Conservation (phyloP, 169 alveolate genomes). For the Condylostoma magnum region DNA sequence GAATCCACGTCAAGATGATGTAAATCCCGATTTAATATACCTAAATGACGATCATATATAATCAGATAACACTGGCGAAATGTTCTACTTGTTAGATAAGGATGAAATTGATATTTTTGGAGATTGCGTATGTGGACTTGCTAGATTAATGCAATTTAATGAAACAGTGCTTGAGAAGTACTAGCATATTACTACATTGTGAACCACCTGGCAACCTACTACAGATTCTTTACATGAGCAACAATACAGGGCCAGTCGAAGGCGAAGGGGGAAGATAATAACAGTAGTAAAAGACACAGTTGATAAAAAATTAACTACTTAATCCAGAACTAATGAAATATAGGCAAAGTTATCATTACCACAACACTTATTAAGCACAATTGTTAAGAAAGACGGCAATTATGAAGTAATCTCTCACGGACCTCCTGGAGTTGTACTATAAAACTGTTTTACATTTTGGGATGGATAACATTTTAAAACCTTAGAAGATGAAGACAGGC, state of each 20-base stretch:
- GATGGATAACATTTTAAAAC: not conserved
- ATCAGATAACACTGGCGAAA: slow-evolving; percentile 2
- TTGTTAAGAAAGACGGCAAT: slow-evolving; percentile 17
- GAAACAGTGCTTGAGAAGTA: not conserved
- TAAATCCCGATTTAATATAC: not conserved
- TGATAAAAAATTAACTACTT: not conserved
- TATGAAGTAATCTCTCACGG: slow-evolving; percentile 23
- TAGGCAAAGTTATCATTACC: not conserved
- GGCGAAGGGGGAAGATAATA: not conserved
- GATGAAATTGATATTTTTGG: slow-evolving; percentile 31
- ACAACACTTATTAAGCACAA: slow-evolving; percentile 8
- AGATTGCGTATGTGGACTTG: slow-evolving; percentile 29
- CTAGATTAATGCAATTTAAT: slow-evolving; percentile 27
- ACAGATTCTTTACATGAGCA: slow-evolving; percentile 2
- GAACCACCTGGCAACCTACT: slow-evolving; percentile 28
- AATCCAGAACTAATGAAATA: not conserved
- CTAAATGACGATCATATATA: slow-evolving; percentile 22
- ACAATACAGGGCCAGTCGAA: not conserved
- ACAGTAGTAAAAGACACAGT: slow-evolving; percentile 16
- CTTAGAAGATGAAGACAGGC: slow-evolving; percentile 4
- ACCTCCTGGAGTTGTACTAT: slow-evolving; percentile 5
- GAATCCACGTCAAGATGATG: slow-evolving; percentile 6
- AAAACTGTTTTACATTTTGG: slow-evolving; percentile 23
- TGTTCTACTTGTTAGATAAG: slow-evolving; percentile 7
- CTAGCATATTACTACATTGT: slow-evolving; percentile 4